phyloP scores from a whole-genome alignment of 2,329 filamentous ascomycete genomes.

The Exophiala sideris region DNA sequence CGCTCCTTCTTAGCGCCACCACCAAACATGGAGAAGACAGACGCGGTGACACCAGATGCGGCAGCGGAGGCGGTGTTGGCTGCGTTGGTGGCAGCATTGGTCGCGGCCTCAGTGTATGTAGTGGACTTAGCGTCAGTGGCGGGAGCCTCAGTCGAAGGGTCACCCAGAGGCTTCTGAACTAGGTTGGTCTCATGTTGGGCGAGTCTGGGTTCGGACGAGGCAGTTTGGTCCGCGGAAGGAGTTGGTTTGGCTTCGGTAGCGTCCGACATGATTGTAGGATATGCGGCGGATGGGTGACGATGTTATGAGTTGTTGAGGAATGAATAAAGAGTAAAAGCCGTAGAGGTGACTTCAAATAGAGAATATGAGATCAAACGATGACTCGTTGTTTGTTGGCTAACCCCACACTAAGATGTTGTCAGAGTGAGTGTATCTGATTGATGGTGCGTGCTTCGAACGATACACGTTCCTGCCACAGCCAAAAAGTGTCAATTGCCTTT shows the following conservation, averaged over 20 bases:
- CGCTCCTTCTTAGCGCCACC: slow-evolving; percentile 96
- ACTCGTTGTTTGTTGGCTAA: slow-evolving; percentile 18
- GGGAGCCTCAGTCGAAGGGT: slow-evolving; percentile 17
- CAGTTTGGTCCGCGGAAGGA: slow-evolving; percentile 23
- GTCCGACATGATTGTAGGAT: slow-evolving; percentile 21
- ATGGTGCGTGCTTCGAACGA: too few relatives aligned
- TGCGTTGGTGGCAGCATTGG: slow-evolving; percentile 25
- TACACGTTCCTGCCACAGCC: too few relatives aligned
- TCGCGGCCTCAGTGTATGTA: slow-evolving; percentile 21
- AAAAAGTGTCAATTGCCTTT: neutral
- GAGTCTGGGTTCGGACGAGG: slow-evolving; percentile 23
- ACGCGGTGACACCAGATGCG: slow-evolving; percentile 38
- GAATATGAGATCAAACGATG: slow-evolving; percentile 23
- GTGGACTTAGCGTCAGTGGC: slow-evolving; percentile 22
- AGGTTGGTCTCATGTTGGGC: slow-evolving; percentile 26
- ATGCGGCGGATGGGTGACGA: slow-evolving; percentile 2
- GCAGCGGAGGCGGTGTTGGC: slow-evolving; percentile 25
- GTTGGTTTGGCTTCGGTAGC: slow-evolving; percentile 25
- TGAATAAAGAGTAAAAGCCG: neutral
- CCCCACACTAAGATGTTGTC: slow-evolving; percentile 6
- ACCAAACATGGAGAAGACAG: slow-evolving; percentile 97
- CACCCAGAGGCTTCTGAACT: slow-evolving; percentile 24
- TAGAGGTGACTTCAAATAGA: neutral
- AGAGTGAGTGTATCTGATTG: neutral
- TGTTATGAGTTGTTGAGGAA: neutral